phyloP scores from a whole-genome alignment of 441 rosid genomes.

The Adansonia rubrostipa region DNA sequence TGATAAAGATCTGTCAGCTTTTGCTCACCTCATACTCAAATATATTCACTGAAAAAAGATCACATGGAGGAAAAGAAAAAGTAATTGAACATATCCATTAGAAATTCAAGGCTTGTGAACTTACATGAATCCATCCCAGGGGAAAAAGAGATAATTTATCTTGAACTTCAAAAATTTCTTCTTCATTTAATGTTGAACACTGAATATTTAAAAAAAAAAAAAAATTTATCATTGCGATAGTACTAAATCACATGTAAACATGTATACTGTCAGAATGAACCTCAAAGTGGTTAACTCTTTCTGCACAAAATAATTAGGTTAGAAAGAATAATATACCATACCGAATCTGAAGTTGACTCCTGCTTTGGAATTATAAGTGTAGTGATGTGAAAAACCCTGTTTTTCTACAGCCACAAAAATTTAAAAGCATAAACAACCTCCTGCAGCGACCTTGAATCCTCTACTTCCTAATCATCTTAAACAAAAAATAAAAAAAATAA shows the following conservation, averaged over 20 bases:
- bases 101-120: constrained; percentile 34
- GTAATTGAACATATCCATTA: neutral
- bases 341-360: constrained; percentile 96
- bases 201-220: constrained; percentile 33
- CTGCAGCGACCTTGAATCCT: neutral
- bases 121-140: constrained; percentile 97
- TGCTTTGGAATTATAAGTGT: constrained; percentile 95
- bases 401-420: constrained; percentile 54
- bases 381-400: constrained; percentile 91
- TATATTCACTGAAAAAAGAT: neutral
- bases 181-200: constrained; percentile 92
- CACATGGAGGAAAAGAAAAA: neutral
- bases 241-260: neutral
- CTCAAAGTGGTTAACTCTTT: neutral
- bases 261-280: neutral
- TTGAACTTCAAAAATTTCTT: constrained; percentile 95
- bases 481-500: neutral
- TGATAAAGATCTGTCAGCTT: neutral
- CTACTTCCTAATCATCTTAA: neutral
- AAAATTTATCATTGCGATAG: neutral
- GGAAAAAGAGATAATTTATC: constrained; percentile 84
- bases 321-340: constrained; percentile 34
- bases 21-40: neutral
- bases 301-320: neutral
- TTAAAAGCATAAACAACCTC: constrained; percentile 25